Conservation (phyloP, 2,329 filamentous ascomycete genomes). For the Botrytis sinoallii region DNA sequence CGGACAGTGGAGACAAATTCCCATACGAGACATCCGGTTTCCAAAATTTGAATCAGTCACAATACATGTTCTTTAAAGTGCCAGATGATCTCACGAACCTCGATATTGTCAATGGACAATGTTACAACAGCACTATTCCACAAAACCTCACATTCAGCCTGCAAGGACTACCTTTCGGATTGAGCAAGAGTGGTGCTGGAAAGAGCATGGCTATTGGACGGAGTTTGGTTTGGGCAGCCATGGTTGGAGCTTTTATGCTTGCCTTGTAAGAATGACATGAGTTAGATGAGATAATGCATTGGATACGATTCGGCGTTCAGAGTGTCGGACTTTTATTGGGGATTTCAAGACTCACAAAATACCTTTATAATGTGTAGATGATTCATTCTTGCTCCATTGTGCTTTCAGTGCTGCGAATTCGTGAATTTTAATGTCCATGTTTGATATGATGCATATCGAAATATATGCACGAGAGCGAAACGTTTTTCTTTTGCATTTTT, state of each 20-base stretch:
- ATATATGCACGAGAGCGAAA: too few relatives aligned
- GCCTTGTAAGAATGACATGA: not conserved
- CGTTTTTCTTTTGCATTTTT: not conserved
- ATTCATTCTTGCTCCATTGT: not conserved
- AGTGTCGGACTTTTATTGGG: not conserved
- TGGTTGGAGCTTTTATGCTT: not conserved
- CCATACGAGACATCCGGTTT: slow-evolving; percentile 75
- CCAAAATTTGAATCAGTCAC: slow-evolving; percentile 59
- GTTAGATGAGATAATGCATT: slow-evolving; percentile 7
- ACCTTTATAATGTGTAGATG: not conserved
- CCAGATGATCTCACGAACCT: slow-evolving; percentile 65
- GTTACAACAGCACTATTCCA: slow-evolving; percentile 59
- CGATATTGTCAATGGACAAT: slow-evolving; percentile 66
- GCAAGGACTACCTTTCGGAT: slow-evolving; percentile 54
- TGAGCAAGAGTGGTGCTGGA: slow-evolving; percentile 29
- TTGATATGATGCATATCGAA: not conserved
- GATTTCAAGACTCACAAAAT: not conserved
- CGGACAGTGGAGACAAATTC: slow-evolving; percentile 64
- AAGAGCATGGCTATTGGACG: not conserved
- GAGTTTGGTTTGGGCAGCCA: not conserved
- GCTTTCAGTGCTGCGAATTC: too few relatives aligned
- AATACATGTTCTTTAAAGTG: slow-evolving; percentile 77
- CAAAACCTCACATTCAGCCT: slow-evolving; percentile 71
- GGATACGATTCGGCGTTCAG: slow-evolving; percentile 7
- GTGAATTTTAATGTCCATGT: not conserved